These are phyloP conservation scores for Alternaria tenuissima DNA, from an alignment of 2,329 filamentous ascomycete species.

Conservation along the genomic window DNA sequence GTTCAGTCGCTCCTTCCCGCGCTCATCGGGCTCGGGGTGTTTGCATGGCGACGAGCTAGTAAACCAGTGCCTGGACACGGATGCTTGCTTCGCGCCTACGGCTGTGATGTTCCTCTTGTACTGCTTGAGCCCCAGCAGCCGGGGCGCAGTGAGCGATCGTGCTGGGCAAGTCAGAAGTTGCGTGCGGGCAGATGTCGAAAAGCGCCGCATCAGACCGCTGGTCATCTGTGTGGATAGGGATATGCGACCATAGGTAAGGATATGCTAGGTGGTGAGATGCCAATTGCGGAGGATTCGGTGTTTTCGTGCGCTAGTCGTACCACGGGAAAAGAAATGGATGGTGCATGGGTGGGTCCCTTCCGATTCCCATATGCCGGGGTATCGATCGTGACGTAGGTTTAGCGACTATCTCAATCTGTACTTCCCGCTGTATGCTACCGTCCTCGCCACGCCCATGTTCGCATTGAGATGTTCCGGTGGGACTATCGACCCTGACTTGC, in stretches of 20 bases:
- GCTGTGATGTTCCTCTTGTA: conserved; percentile 46
- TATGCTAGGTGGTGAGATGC: conserved; percentile 6
- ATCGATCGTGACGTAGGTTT: conserved; percentile 29
- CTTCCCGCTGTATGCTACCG: conserved; percentile 6
- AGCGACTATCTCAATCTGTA: conserved; percentile 12
- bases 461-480: conserved; percentile 19
- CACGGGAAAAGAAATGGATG: conserved; percentile 8
- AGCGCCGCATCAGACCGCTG: conserved; percentile 58
- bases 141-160: conserved; percentile 36
- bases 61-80: conserved; percentile 55
- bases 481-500: conserved; percentile 8
- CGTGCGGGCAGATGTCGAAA: conserved; percentile 53
- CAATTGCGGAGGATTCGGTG: conserved; percentile 8
- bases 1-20: conserved; percentile 61
- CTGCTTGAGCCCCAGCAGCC: conserved; percentile 43
- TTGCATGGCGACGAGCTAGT: conserved; percentile 50
- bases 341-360: conserved; percentile 14
- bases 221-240: conserved; percentile 48
- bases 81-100: conserved; percentile 40
- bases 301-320: conserved; percentile 15
- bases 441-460: conserved; percentile 15
- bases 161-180: conserved; percentile 33
- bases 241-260: conserved; percentile 40
- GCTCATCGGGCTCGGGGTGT: conserved; percentile 32
- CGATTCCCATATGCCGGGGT: conserved; percentile 14